Conservation (phyloP, 2,329 filamentous ascomycete species). For the Ceratocystis alfenasii region DNA sequence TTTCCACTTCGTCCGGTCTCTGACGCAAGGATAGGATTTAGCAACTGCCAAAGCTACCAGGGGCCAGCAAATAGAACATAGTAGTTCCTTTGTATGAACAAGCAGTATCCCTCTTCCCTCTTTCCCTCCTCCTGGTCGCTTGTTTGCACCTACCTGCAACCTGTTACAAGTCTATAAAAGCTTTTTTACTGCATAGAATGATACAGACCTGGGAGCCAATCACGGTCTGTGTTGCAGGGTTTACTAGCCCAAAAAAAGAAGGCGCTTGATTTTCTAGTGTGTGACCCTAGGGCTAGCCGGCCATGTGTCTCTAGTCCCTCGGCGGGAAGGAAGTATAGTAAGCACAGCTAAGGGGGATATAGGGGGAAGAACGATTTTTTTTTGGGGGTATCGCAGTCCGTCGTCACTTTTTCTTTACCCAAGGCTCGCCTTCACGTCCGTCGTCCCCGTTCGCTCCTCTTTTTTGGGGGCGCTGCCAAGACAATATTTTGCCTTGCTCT, state of each 20-base stretch:
- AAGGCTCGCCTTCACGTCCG: too few species aligned
- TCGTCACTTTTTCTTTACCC: neutral
- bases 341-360: too few species aligned
- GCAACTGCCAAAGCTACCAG: conserved; percentile 4
- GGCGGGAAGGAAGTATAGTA: neutral
- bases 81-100: neutral
- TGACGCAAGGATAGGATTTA: conserved; percentile 3
- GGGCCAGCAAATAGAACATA: neutral
- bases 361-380: neutral
- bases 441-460: neutral
- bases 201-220: conserved; percentile 7
- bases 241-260: neutral
- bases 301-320: neutral
- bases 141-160: neutral
- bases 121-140: neutral
- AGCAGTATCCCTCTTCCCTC: neutral
- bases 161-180: conserved; percentile 1
- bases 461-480: neutral
- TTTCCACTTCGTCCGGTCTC: neutral
- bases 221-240: neutral
- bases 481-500: neutral
- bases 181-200: neutral
- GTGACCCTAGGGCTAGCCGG: neutral
- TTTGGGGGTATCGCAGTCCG: neutral
- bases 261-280: neutral